phyloP scores from a whole-genome alignment of 2,329 filamentous ascomycete species.

The Chrysoporthe deuterocubensis region DNA sequence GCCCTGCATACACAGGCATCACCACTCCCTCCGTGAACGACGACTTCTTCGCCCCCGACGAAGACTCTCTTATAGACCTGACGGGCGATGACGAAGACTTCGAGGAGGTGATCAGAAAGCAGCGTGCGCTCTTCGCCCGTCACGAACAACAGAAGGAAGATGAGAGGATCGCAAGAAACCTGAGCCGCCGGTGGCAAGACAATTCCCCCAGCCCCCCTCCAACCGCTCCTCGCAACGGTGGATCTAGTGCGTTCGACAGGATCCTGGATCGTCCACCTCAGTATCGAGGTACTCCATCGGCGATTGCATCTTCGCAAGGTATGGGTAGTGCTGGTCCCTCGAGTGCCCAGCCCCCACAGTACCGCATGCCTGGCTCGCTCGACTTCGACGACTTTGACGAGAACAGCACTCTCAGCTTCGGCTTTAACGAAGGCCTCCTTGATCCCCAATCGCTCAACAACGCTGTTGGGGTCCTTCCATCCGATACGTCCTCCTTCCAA shows the following conservation, averaged over 20 bases:
- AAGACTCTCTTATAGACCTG: constrained; percentile 45
- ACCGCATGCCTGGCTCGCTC: constrained; percentile 11
- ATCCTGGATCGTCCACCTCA: constrained; percentile 28
- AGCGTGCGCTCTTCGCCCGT: constrained; percentile 43
- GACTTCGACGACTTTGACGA: constrained; percentile 12
- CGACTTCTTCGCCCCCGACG: constrained; percentile 27
- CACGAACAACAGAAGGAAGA: constrained; percentile 42
- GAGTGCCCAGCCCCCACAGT: constrained; percentile 2
- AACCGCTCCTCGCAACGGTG: constrained; percentile 15
- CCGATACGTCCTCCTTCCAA: background rate
- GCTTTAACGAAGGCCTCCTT: background rate
- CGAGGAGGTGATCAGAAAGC: constrained; percentile 31
- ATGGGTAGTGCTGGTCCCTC: background rate
- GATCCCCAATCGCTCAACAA: background rate
- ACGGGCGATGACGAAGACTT: constrained; percentile 41
- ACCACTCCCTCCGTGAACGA: constrained; percentile 19
- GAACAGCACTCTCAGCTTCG: background rate
- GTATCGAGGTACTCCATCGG: background rate
- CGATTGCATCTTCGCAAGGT: background rate
- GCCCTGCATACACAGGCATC: constrained; percentile 23
- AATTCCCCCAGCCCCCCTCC: constrained; percentile 1
- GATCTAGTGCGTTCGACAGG: constrained; percentile 31
- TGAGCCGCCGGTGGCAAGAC: constrained; percentile 19
- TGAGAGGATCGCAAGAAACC: constrained; percentile 36
- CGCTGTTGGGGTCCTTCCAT: background rate